Evolutionary conservation across 108 stramenopile species (phyloP).

Genomic region (Fistulifera solaris): DNA sequence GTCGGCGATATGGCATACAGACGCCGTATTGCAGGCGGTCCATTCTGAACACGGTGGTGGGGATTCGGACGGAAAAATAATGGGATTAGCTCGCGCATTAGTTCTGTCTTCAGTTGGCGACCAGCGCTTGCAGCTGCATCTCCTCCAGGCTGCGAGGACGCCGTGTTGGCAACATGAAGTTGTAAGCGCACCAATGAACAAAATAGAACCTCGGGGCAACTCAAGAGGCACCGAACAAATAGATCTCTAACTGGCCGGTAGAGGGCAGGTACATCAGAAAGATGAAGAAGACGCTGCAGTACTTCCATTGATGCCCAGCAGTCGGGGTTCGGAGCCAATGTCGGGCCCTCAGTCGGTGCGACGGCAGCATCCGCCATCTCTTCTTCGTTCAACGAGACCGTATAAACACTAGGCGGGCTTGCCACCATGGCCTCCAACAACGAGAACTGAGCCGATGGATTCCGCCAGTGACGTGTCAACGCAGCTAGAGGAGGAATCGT

Average conservation of each 20-base stretch:
- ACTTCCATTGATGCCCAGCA: constrained; percentile 68
- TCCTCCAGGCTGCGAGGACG: constrained; percentile 22
- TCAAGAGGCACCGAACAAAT: constrained; percentile 56
- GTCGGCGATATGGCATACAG: constrained; percentile 80
- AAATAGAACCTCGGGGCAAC: constrained; percentile 71
- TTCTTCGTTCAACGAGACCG: constrained; percentile 52
- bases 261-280: constrained; percentile 66
- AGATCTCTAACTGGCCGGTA: constrained; percentile 63
- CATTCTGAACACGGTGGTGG: constrained; percentile 59
- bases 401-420: constrained; percentile 54
- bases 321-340: constrained; percentile 36
- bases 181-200: constrained; percentile 64
- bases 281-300: constrained; percentile 61
- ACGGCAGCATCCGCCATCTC: constrained; percentile 67
- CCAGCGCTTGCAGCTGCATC: constrained; percentile 50
- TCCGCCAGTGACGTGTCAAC: constrained; percentile 67
- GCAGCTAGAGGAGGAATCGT: constrained; percentile 45
- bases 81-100: constrained; percentile 88
- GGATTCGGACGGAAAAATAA: constrained; percentile 82
- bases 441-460: constrained; percentile 71
- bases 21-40: constrained; percentile 67
- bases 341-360: constrained; percentile 16
- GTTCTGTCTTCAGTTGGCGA: constrained; percentile 73
- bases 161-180: constrained; percentile 23
- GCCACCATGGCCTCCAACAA: constrained; percentile 58